These are phyloP conservation scores for Lepidium didymum DNA, from an alignment of 345 rosid genomes.

Conservation along the genomic window DNA sequence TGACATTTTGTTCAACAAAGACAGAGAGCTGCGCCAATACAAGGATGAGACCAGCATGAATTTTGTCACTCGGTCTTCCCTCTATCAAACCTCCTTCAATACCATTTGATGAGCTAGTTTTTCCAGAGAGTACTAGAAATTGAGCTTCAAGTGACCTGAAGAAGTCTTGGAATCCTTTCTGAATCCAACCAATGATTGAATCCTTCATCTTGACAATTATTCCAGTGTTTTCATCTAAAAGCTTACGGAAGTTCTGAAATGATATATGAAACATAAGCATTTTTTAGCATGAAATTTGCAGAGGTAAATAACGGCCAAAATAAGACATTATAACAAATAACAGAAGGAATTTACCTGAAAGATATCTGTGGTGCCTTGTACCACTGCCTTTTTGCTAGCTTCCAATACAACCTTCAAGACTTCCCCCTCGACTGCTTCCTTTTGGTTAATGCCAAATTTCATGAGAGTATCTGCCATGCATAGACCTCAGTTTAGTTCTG, in stretches of 20 bases:
- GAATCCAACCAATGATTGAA: conserved; percentile 61
- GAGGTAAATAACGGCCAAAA: not conserved
- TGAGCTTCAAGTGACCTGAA: conserved; percentile 59
- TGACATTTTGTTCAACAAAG: conserved; percentile 79
- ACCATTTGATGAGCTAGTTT: conserved; percentile 43
- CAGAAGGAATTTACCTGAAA: conserved; percentile 49
- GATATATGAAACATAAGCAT: not conserved
- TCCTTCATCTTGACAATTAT: conserved; percentile 61
- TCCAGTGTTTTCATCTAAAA: conserved; percentile 62
- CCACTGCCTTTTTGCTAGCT: conserved; percentile 63
- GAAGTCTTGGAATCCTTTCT: conserved; percentile 92
- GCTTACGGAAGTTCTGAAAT: conserved; percentile 69
- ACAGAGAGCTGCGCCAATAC: conserved; percentile 82
- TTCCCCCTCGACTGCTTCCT: conserved; percentile 53
- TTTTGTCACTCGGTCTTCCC: conserved; percentile 53
- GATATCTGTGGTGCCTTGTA: conserved; percentile 81
- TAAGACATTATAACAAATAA: not conserved
- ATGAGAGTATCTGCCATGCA: conserved; percentile 56
- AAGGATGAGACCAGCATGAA: conserved; percentile 63
- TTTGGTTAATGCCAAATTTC: conserved; percentile 41
- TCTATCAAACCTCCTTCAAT: conserved; percentile 40
- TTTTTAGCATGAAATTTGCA: not conserved
- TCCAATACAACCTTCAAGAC: conserved; percentile 59
- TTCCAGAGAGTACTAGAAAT: conserved; percentile 72
- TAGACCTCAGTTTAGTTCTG: conserved; percentile 1